Evolutionary conservation across 139 green algal genomes (phyloP), one percentile per base, ranked within the genome.

Genomic region (Chlamydomonas sp.): DNA sequence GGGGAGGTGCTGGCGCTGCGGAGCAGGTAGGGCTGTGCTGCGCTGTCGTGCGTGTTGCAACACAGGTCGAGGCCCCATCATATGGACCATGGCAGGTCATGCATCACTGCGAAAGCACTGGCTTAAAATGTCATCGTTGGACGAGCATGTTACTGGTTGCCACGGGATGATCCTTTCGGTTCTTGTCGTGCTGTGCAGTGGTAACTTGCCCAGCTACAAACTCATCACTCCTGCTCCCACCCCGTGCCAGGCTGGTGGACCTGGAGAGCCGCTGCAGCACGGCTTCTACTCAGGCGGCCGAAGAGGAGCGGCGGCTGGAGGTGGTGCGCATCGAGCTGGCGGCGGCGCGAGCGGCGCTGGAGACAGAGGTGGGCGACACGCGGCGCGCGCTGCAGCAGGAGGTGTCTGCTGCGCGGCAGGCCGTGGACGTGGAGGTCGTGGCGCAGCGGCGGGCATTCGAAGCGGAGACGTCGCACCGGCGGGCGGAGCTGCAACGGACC

Each of bases 1-100:
- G 67, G 72, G 3, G 91, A 93, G 82, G 85, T 93, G 73, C 82
- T 93, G 85, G 84, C 84, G 9, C 77, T 92, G 64, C 91, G 91
- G 31, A 86, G 85, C 10, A 90, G 87, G 90, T 91, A 60, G 9
- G 73, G 73, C 6, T 10, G 16, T 86, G 67, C 63, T 63, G 3
- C 20, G 59, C n/a, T n/a, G 60, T 5, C 8, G 8, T 18, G 7
- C 67, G 2, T 14, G 2, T 72, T 72, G 7, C 6, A 14, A 18
- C 7, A 72, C 7, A 10, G 12, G 7, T 72, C 12, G 67, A 20
- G 17, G 7, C 8, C 67, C 2, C 12, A n/a, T n/a, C n/a, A n/a
- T n/a, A n/a, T n/a, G n/a, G n/a, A n/a, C n/a, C n/a, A n/a, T n/a
- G n/a, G n/a, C n/a, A n/a, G n/a, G n/a, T n/a, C n/a, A n/a, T n/a